Percentiles rank a stretch among this genome's conserved stretches.
Conservation (phyloP, 2,329 filamentous ascomycete species). For the Aspergillus glaucus region DNA sequence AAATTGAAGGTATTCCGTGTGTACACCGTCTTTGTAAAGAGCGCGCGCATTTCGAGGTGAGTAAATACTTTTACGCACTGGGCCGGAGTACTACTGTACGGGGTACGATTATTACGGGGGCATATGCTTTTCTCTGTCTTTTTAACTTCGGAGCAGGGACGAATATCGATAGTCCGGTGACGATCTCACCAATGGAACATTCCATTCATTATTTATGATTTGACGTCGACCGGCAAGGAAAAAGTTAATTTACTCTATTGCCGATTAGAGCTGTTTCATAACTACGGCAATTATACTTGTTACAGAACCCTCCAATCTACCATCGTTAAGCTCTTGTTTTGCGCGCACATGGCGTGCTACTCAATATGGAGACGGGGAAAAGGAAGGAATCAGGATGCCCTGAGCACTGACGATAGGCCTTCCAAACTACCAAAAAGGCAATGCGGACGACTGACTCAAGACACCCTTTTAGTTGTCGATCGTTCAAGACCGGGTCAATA, state of each 20-base stretch:
- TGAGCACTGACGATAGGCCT: background rate
- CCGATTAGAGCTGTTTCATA: background rate
- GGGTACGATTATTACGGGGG: background rate
- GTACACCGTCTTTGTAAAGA: background rate
- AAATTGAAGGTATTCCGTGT: background rate
- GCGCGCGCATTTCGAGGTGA: background rate
- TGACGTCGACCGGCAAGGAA: background rate
- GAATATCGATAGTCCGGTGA: background rate
- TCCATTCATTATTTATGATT: background rate
- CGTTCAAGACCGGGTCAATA: background rate
- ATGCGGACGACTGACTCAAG: background rate
- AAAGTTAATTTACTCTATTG: background rate
- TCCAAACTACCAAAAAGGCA: background rate
- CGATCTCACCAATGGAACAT: background rate
- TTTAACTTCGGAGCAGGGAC: background rate
- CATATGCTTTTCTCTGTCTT: background rate
- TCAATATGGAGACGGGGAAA: background rate
- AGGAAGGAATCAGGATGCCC: background rate
- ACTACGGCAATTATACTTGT: background rate
- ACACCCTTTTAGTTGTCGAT: background rate
- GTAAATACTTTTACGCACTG: background rate
- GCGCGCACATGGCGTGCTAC: no score
- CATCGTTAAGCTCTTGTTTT: no score
- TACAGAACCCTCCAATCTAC: no score
- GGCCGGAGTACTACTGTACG: background rate